phyloP scores from a whole-genome alignment of 2,329 filamentous ascomycete genomes.

The Reticulascus tulasneorum region DNA sequence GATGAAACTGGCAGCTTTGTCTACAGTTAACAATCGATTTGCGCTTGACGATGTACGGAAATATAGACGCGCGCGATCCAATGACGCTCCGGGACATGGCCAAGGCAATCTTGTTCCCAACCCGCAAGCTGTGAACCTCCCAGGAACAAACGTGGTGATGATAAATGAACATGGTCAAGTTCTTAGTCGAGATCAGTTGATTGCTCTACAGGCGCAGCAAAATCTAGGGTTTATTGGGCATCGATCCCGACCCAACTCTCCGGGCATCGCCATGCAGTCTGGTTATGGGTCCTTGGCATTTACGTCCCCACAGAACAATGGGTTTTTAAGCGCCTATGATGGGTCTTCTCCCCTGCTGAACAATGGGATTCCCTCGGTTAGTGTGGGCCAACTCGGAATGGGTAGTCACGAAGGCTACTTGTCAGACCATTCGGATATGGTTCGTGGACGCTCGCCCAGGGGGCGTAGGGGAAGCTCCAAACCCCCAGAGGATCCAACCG shows the following conservation, averaged over 20 bases:
- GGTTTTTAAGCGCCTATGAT: constrained; percentile 87
- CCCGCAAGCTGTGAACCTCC: constrained; percentile 55
- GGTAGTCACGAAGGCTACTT: constrained; percentile 78
- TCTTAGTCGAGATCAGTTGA: constrained; percentile 77
- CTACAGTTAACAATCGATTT: constrained; percentile 97
- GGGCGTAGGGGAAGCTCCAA: constrained; percentile 93
- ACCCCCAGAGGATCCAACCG: constrained; percentile 95
- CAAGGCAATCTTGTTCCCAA: constrained; percentile 16
- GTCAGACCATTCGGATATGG: constrained; percentile 90
- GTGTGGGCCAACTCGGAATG: constrained; percentile 67
- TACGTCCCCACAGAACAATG: constrained; percentile 87
- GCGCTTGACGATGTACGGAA: constrained; percentile 95
- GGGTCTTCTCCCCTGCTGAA: constrained; percentile 65
- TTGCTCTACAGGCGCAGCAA: constrained; percentile 70
- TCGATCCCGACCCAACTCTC: constrained; percentile 84
- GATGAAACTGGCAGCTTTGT: constrained; percentile 96
- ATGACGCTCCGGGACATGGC: constrained; percentile 63
- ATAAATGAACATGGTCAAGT: constrained; percentile 91
- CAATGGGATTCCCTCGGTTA: constrained; percentile 67
- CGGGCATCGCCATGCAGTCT: constrained; percentile 76
- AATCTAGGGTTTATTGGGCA: constrained; percentile 55
- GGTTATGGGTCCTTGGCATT: constrained; percentile 65
- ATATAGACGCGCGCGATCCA: constrained; percentile 86
- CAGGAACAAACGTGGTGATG: constrained; percentile 80
- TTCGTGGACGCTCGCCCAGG: constrained; percentile 84